Base-by-base conservation (phyloP, 202 grass and related monocot genomes). In the Carex sylvatica region DNA sequence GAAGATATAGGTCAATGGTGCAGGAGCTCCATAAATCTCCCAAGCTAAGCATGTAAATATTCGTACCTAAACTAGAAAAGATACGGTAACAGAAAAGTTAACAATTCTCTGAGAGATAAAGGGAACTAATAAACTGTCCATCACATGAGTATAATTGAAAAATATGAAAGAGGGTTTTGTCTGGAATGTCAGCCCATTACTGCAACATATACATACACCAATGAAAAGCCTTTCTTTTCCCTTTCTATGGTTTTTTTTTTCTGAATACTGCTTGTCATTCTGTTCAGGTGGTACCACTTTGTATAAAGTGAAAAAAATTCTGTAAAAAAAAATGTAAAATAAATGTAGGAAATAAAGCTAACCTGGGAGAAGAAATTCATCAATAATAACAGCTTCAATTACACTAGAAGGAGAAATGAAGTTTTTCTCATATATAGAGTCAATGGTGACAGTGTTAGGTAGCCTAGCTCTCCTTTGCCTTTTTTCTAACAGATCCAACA, bases 11-110 rank as follows among this genome's bases (percentile, higher is more conserved):
- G 73, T 98, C 92, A 19, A 98, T 98, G 71, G 87, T 93, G 52
- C 88, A 91, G 80, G 90, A 87, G 76, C 95, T 98, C 95, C 95
- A 95, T 69, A 89, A 75, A 82, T 98, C 92, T 84, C 87, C 95
- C 86, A 95, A 95, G 55, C 82, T 94, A 86, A 98, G 89, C 87
- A 98, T 90, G 86, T 90, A 86, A 89, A 98, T 98, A 65, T 98
- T 89, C 73, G 95, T 98, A 87, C 95, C 95, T 98, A 88, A 15
- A 42, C 22, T 79, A 87, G 82, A 69, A 94, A 80, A 60, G 12
- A 52, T 35, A 81, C 5, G 40, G 5, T 51, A 13, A 69, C 1
- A 9, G 54, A 19, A 54, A 89, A 84, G 76, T 74, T 80, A 26
- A 56, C 51, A 5, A 76, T 76, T 44, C 40, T 19, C 49, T 76